Conservation (phyloP, 2,329 filamentous ascomycete species). For the Samsoniella hepiali region DNA sequence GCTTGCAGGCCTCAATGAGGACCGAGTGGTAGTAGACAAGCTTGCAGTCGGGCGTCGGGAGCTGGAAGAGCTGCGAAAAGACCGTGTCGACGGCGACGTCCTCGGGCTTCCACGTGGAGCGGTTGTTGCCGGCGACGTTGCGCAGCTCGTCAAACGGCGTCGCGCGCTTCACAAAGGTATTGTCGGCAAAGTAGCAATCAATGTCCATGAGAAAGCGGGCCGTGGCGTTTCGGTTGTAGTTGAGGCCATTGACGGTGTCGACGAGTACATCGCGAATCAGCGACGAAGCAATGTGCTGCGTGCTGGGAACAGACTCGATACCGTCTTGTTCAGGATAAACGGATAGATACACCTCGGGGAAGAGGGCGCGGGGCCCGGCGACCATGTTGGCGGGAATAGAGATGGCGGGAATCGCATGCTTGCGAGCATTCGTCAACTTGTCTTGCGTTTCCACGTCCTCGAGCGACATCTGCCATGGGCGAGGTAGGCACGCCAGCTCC, state of each 20-base stretch:
- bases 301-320: slow-evolving; percentile 80
- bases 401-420: slow-evolving; percentile 75
- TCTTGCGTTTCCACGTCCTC: slow-evolving; percentile 59
- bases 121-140: slow-evolving; percentile 59
- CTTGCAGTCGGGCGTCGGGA: slow-evolving; percentile 86
- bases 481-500: slow-evolving; percentile 67
- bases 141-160: slow-evolving; percentile 88
- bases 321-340: slow-evolving; percentile 88
- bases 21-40: slow-evolving; percentile 95
- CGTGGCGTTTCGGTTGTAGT: slow-evolving; percentile 85
- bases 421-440: slow-evolving; percentile 58
- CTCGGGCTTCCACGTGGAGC: slow-evolving; percentile 92
- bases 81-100: slow-evolving; percentile 97
- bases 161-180: slow-evolving; percentile 89
- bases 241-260: slow-evolving; percentile 89
- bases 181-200: slow-evolving; percentile 87
- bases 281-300: slow-evolving; percentile 72
- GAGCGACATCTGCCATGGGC: slow-evolving; percentile 62
- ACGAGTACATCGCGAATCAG: slow-evolving; percentile 80
- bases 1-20: slow-evolving; percentile 91
- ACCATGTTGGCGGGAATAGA: slow-evolving; percentile 71
- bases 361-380: slow-evolving; percentile 71
- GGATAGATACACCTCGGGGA: slow-evolving; percentile 91
- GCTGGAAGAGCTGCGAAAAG: slow-evolving; percentile 88
- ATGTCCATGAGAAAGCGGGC: slow-evolving; percentile 90